phyloP scores from a whole-genome alignment of 306 rosid genomes.

The Cucurbita moschata region DNA sequence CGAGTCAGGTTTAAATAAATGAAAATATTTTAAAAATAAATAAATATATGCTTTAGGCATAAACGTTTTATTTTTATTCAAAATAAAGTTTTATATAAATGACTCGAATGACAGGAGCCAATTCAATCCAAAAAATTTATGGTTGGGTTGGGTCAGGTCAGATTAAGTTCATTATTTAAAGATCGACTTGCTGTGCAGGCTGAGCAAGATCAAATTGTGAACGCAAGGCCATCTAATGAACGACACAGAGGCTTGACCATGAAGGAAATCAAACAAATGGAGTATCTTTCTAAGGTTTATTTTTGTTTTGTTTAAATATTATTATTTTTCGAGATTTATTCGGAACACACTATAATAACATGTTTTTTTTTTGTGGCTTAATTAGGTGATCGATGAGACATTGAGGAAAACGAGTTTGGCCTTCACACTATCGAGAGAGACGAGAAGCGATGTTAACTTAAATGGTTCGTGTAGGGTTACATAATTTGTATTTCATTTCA shows the following conservation, averaged over 20 bases:
- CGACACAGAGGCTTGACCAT: constrained; percentile 11
- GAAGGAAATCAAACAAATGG: constrained; percentile 21
- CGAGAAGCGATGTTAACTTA: constrained; percentile 40
- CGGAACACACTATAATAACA: too few species aligned
- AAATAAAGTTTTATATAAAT: too few species aligned
- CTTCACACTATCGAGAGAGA: constrained; percentile 33
- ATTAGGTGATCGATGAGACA: constrained; percentile 49
- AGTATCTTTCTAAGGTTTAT: constrained; percentile 16
- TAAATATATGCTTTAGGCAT: too few species aligned
- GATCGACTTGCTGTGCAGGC: neutral
- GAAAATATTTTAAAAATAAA: too few species aligned
- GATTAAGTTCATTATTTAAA: too few species aligned
- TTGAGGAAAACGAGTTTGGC: constrained; percentile 40
- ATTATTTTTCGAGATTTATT: too few species aligned
- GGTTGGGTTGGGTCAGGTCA: too few species aligned
- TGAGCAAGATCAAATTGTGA: constrained; percentile 18
- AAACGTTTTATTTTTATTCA: too few species aligned
- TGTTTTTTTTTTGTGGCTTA: neutral
- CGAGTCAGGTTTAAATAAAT: too few species aligned
- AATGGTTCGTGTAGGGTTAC: constrained; percentile 16
- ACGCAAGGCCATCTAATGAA: constrained; percentile 6
- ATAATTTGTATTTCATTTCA: too few species aligned
- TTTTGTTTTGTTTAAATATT: neutral
- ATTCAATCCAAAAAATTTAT: too few species aligned
- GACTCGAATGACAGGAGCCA: too few species aligned